phyloP scores from a whole-genome alignment of 805 yeast genomes.

The Kodamaea fukazawae region DNA sequence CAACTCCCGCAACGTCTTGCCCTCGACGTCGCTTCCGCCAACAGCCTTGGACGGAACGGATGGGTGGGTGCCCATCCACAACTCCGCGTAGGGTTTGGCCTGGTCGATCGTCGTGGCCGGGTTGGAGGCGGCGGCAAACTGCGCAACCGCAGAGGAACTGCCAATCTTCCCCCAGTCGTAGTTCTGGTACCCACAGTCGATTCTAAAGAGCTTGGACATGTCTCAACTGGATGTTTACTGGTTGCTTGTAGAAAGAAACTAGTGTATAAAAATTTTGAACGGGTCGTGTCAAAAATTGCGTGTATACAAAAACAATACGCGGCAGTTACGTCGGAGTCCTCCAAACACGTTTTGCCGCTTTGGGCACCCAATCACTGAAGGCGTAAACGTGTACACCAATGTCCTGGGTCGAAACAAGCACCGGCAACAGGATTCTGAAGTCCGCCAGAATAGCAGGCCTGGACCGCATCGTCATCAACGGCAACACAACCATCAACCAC shows the following conservation, averaged over 20 bases:
- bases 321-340: not conserved
- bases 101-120: constrained; percentile 62
- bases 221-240: not conserved
- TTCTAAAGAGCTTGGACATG: constrained; percentile 36
- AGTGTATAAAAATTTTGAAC: not conserved
- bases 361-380: not conserved
- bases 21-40: constrained; percentile 31
- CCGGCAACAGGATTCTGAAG: constrained; percentile 50
- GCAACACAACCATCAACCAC: constrained; percentile 43
- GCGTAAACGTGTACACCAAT: too few species aligned
- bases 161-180: constrained; percentile 60
- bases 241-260: not conserved
- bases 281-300: constrained; percentile 4
- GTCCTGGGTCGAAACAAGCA: constrained; percentile 47
- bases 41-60: constrained; percentile 74
- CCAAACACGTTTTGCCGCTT: not conserved
- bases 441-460: constrained; percentile 44
- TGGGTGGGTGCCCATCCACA: constrained; percentile 99
- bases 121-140: constrained; percentile 72
- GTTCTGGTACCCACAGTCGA: constrained; percentile 64
- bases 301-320: not conserved
- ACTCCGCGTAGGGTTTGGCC: constrained; percentile 86
- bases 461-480: constrained; percentile 43
- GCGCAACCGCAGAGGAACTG: constrained; percentile 81
- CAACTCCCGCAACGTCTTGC: constrained; percentile 63